Base-by-base conservation (phyloP, 2,329 filamentous ascomycete species). In the Fusarium acutatum region DNA sequence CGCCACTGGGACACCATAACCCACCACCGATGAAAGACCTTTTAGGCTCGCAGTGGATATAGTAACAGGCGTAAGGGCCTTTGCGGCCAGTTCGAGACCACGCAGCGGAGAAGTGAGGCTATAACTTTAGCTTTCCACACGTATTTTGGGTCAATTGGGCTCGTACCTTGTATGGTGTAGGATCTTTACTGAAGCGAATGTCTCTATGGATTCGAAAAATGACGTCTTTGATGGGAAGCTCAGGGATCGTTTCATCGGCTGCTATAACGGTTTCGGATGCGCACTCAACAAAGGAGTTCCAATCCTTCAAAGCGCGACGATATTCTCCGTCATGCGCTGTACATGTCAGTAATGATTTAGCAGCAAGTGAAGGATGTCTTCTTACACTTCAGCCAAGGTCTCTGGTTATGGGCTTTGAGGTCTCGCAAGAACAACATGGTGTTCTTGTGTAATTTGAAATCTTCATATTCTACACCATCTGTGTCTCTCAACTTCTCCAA, bases 71-170 rank as follows among this genome's bases (percentile, higher is more conserved):
- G 81, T 96, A 97, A 15, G 93, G 92, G 0, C 94, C 94, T 82
- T 97, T 97, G 61, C 93, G 89, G 26, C 95, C 95, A 0, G 94
- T 97, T 26, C 95, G 91, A 64, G 93, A 96, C 90, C 94, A 97
- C 30, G 94, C 93, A 41, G 93, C 94, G 15, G 93, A 93, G 82
- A 95, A 97, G 83, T 95, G 90, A 60, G 94, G 89, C 91, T 94
- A 58, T 26, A 49, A 18, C 61, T 12, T 71, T 20, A 75, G 47
- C 11, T 24, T 32, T 5, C 7, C 24, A 15, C 63, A 13, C n/a
- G 28, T 63, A 22, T 2, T 32, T 28, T 50, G n/a, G 57, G 41
- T 64, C 53, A 47, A 53, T 44, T 64, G 26, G 11, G 17, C 26
- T 83, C 57, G 14, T 83, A 93, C 93, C 88, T 97, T 97, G 85